Conservation (phyloP, 2,329 filamentous ascomycete genomes). For the Penicillium vulpinum region DNA sequence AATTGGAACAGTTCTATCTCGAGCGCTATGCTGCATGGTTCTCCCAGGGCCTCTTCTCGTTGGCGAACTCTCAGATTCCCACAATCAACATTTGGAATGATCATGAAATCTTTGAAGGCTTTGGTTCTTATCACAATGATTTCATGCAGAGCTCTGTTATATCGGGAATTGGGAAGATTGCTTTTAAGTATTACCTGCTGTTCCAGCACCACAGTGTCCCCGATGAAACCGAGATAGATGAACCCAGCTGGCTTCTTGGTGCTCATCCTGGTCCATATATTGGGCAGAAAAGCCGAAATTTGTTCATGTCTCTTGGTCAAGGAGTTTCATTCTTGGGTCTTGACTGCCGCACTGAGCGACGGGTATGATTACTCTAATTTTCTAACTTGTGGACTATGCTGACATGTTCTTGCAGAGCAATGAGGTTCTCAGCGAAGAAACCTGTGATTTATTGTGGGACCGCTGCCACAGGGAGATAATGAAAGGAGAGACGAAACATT, state of each 20-base stretch:
- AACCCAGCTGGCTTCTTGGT: constrained; percentile 90
- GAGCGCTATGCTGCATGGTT: constrained; percentile 93
- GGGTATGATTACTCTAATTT: constrained; percentile 45
- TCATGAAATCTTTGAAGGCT: constrained; percentile 89
- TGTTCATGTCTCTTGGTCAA: constrained; percentile 81
- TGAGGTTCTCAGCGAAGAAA: constrained; percentile 75
- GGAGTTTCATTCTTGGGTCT: constrained; percentile 80
- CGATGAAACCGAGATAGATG: constrained; percentile 75
- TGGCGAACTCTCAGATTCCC: constrained; percentile 90
- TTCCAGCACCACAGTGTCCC: constrained; percentile 93
- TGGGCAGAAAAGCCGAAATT: constrained; percentile 75
- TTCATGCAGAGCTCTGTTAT: constrained; percentile 93
- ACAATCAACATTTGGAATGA: constrained; percentile 99
- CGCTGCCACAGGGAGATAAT: constrained; percentile 78
- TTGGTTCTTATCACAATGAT: constrained; percentile 85
- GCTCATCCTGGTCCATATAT: constrained; percentile 84
- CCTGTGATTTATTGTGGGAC: constrained; percentile 84
- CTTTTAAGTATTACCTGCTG: constrained; percentile 98
- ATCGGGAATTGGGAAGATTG: constrained; percentile 81
- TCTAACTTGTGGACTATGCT: constrained; percentile 11
- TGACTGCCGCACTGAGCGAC: constrained; percentile 89
- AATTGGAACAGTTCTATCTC: constrained; percentile 85
- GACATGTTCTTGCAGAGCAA: constrained; percentile 53
- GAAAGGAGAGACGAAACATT: constrained; percentile 81
- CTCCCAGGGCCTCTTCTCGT: constrained; percentile 88